Base-by-base conservation (phyloP, 352 stramenopile species). In the Phytopythium aichiense region DNA sequence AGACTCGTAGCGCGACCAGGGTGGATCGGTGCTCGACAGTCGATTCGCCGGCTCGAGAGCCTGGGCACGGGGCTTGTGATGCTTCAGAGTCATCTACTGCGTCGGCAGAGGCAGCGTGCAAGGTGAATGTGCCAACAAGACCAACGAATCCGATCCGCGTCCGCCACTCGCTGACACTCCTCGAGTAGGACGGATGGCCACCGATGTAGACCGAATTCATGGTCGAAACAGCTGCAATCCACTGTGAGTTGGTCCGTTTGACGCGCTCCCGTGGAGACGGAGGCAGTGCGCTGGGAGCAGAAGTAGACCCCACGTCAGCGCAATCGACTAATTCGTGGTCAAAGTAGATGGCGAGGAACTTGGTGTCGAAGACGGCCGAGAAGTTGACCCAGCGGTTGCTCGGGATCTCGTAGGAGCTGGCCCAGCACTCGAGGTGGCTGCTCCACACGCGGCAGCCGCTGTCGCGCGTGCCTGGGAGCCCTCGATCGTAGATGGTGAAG, bases 401-500 rank as follows among this genome's bases (percentile, higher is more conserved):
- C 0, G 78, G 81, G 7, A 90, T 45, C 4, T 76, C 65, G 46
- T 87, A 88, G 4, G 64, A 57, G n/a, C 74, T 78, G 4, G 67
- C 71, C 67, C 69, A 88, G 54, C 74, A 87, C 51, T 85, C 76
- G 46, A 65, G 73, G 2, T 60, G 61, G 55, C 66, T 51, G 65
- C 67, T 84, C 33, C 72, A 79, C 35, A 90, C 65, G 16, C 66
- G 73, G 50, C 78, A 87, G 2, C 80, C 80, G 23, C 64, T 65
- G 25, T 71, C 61, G 42, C 23, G 57, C 51, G 22, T 58, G 64
- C 58, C 52, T 57, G 15, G 59, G 46, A 11, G 30, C 1, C 74
- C 73, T 11, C 80, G 76, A 30, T 90, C 80, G 49, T 84, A 90
- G 28, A 90, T 67, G 15, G 66, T 63, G 48, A 87, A 86, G 1